A percentile compares a stretch with the other conserved stretches of the same genome.
Evolutionary conservation across 2,329 filamentous ascomycete species (phyloP).

Genomic region (Beauveria bassiana): DNA sequence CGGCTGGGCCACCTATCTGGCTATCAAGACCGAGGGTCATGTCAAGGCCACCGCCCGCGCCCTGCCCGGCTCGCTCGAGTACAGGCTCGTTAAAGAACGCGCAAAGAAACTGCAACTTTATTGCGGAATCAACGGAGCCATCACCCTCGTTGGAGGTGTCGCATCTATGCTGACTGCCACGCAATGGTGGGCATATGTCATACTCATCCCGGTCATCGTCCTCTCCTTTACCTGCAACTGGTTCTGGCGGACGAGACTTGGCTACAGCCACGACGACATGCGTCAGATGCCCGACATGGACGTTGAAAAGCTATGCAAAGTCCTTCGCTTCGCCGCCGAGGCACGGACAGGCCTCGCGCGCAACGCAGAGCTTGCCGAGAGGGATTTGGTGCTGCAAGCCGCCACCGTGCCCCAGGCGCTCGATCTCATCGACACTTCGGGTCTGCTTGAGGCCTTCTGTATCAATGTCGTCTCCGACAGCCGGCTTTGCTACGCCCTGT

Average conservation of each 20-base stretch:
- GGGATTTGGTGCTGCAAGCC: neutral
- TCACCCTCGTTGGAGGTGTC: conserved; percentile 38
- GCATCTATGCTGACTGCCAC: conserved; percentile 43
- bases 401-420: neutral
- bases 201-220: conserved; percentile 42
- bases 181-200: conserved; percentile 44
- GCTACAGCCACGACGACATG: conserved; percentile 29
- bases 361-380: neutral
- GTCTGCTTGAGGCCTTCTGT: conserved; percentile 10
- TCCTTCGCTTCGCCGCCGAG: neutral
- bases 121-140: conserved; percentile 34
- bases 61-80: conserved; percentile 19
- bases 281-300: conserved; percentile 7
- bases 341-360: neutral
- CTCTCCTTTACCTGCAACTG: conserved; percentile 37
- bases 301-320: neutral
- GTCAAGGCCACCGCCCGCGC: conserved; percentile 18
- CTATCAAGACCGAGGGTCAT: conserved; percentile 32
- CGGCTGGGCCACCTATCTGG: conserved; percentile 38
- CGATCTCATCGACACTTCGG: conserved; percentile 4
- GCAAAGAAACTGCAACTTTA: conserved; percentile 37
- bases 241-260: conserved; percentile 39
- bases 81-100: conserved; percentile 26
- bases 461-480: neutral
- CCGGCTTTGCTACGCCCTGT: neutral